phyloP scores from a whole-genome alignment of 805 yeast genomes.

The Lachancea thermotolerans region DNA sequence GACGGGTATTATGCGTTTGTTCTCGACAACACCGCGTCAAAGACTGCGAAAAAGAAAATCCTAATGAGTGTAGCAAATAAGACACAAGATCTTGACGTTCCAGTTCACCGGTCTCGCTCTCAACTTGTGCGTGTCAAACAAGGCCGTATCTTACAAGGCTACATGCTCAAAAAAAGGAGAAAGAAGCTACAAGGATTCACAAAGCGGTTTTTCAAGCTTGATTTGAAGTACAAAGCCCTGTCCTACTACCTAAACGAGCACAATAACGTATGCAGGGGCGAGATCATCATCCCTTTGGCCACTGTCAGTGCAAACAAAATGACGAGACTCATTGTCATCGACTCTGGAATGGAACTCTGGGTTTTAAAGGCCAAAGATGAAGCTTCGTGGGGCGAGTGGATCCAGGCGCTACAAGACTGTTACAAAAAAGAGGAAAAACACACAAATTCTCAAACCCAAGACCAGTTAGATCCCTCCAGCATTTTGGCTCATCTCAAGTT shows the following conservation, averaged over 20 bases:
- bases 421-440: slow-evolving; percentile 17
- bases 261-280: slow-evolving; percentile 71
- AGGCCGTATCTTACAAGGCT: slow-evolving; percentile 73
- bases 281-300: slow-evolving; percentile 78
- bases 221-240: slow-evolving; percentile 72
- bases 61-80: slow-evolving; percentile 35
- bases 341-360: slow-evolving; percentile 96
- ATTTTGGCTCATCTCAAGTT: slow-evolving; percentile 4
- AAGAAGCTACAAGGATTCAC: slow-evolving; percentile 82
- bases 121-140: slow-evolving; percentile 28
- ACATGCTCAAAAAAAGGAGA: slow-evolving; percentile 70
- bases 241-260: slow-evolving; percentile 71
- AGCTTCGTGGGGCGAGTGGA: slow-evolving; percentile 75
- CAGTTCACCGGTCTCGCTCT: slow-evolving; percentile 5
- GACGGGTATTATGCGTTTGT: slow-evolving; percentile 78
- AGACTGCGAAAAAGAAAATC: slow-evolving; percentile 74
- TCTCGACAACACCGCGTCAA: slow-evolving; percentile 87
- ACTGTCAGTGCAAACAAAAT: slow-evolving; percentile 74
- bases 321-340: slow-evolving; percentile 66
- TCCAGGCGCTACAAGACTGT: slow-evolving; percentile 58
- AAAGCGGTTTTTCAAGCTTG: slow-evolving; percentile 76
- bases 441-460: slow-evolving; percentile 1
- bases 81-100: slow-evolving; percentile 5
- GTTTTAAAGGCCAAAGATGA: slow-evolving; percentile 60
- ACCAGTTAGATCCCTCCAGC: slow-evolving; percentile 4